Evolutionary conservation across 202 grass and related monocot species (phyloP), one percentile per base, ranked within the genome.

Genomic region (Digitaria exilis): DNA sequence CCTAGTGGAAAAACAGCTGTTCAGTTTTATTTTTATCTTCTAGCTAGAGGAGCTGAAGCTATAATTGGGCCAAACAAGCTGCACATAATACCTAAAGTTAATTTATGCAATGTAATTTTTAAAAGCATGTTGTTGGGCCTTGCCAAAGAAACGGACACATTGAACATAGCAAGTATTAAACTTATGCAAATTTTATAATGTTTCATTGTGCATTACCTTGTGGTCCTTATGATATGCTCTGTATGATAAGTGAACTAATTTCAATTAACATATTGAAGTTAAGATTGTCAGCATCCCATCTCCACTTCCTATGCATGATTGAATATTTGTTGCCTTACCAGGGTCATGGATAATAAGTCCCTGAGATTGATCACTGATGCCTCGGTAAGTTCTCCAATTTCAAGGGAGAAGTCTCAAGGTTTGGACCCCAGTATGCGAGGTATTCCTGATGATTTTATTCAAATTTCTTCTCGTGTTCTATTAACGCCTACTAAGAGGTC

Each of bases 281-380:
- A 58, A 61, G 61, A 58, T 69, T 75, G 54, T 80, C 72, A 16
- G 28, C 51, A 56, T 84, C 12, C 8, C 71, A 42, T 78, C 16
- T 3, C 30, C 2, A 60, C 15, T 44, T 62, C 50, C 17, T 31
- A 55, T 83, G 52, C 7, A 59, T 87, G 29, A 73, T 85, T 84
- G 34, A 18, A 68, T 65, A 57, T 84, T 81, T 71, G 54, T 89
- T 88, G 49, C 73, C 62, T 34, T 68, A 74, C 62, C 88, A 98
- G 96, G 83, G 84, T 98, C 41, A 98, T 98, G 85, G 96, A 98
- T 84, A 92, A 95, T 83, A 98, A 98, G 69, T 94, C 96, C 28
- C 80, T 98, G 75, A 85, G 91, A 75, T 84, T 98, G 82, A 98
- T 98, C 75, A 98, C 96, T 58, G 93, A 90, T 81, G 11, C 84